phyloP scores from a whole-genome alignment of 106 monocot species.

The Xerophyta viscosa region DNA sequence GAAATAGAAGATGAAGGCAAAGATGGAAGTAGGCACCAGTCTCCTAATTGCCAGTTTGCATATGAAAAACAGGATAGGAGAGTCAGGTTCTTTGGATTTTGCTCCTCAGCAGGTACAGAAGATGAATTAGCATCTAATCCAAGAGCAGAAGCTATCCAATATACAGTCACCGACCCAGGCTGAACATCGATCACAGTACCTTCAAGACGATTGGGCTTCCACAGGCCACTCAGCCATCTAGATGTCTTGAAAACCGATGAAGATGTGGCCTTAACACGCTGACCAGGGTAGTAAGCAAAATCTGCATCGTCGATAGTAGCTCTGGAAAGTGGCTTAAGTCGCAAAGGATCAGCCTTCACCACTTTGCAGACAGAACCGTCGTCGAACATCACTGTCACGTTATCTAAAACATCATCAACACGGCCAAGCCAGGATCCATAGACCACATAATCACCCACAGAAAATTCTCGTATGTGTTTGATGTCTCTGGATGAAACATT shows the following conservation, averaged over 20 bases:
- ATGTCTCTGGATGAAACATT: constrained; percentile 61
- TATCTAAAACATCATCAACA: constrained; percentile 89
- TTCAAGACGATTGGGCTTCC: constrained; percentile 81
- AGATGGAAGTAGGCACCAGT: constrained; percentile 64
- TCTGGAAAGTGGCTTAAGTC: constrained; percentile 55
- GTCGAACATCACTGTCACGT: constrained; percentile 89
- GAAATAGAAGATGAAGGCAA: constrained; percentile 10
- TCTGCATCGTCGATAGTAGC: constrained; percentile 43
- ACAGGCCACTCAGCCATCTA: constrained; percentile 78
- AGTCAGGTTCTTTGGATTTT: constrained; percentile 78
- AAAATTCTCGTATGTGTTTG: constrained; percentile 58
- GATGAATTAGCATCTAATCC: constrained; percentile 37
- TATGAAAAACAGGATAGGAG: constrained; percentile 81
- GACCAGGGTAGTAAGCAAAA: constrained; percentile 94
- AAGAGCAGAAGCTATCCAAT: constrained; percentile 85
- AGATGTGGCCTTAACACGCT: constrained; percentile 73
- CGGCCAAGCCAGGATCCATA: constrained; percentile 81
- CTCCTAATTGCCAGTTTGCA: constrained; percentile 90
- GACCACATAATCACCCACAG: constrained; percentile 83
- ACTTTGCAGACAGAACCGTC: constrained; percentile 97
- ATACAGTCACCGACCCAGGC: constrained; percentile 65
- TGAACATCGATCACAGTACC: constrained; percentile 87
- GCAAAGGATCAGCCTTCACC: constrained; percentile 65
- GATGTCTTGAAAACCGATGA: constrained; percentile 80
- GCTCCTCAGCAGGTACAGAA: constrained; percentile 60